phyloP scores from a whole-genome alignment of 2,329 filamentous ascomycete genomes.

The Cladosporium sp. region DNA sequence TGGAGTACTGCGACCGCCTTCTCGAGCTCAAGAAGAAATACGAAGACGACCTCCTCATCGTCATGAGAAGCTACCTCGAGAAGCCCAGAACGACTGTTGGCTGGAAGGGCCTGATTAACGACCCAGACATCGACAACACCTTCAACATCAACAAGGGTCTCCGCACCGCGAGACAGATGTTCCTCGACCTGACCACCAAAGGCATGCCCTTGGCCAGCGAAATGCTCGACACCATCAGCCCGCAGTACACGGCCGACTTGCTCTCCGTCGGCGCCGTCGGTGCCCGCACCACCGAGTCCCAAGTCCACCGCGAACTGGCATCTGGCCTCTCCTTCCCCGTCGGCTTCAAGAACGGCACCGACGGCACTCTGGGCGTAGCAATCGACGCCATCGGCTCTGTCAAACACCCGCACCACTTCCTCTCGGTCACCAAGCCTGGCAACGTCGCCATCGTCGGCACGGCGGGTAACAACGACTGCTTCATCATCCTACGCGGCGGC shows the following conservation, averaged over 20 bases:
- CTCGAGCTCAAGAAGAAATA: conserved; percentile 75
- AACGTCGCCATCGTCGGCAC: conserved; percentile 93
- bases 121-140: conserved; percentile 93
- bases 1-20: conserved; percentile 81
- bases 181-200: conserved; percentile 76
- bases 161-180: conserved; percentile 85
- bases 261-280: conserved; percentile 95
- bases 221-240: conserved; percentile 98
- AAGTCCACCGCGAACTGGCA: conserved; percentile 92
- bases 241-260: conserved; percentile 93
- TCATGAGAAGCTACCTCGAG: conserved; percentile 98
- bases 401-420: conserved; percentile 87
- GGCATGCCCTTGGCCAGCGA: conserved; percentile 96
- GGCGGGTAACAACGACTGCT: conserved; percentile 91
- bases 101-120: conserved; percentile 99
- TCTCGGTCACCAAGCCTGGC: conserved; percentile 97
- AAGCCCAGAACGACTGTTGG: conserved; percentile 97
- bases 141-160: conserved; percentile 99
- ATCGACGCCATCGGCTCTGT: conserved; percentile 89
- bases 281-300: conserved; percentile 91
- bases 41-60: conserved; percentile 75
- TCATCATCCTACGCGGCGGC: conserved; percentile 90
- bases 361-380: conserved; percentile 82
- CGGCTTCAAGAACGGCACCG: conserved; percentile 99
- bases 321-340: conserved; percentile 95